Conservation (phyloP, 345 rosid genomes). For the Citrus unshiu region DNA sequence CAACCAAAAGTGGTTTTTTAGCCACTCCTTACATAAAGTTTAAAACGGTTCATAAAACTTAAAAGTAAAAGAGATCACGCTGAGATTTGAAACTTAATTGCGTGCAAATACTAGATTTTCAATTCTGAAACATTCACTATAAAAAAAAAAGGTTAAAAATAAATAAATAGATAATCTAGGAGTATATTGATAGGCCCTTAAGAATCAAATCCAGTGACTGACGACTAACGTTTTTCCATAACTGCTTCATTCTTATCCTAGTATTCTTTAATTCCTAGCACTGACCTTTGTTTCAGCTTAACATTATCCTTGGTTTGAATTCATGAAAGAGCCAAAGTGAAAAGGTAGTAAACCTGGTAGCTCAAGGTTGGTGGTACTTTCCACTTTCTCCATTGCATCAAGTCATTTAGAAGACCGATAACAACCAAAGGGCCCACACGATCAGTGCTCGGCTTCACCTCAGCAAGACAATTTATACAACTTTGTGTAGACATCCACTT, state of each 20-base stretch:
- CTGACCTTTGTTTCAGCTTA: neutral
- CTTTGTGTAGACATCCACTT: conserved; percentile 67
- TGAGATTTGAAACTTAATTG: neutral
- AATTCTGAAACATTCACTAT: neutral
- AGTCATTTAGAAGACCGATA: conserved; percentile 50
- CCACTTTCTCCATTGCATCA: conserved; percentile 25
- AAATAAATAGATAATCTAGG: too few relatives aligned
- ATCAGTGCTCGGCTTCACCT: conserved; percentile 52
- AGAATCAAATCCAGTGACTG: neutral
- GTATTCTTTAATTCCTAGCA: neutral
- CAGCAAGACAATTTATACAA: conserved; percentile 48
- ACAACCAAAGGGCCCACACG: conserved; percentile 63
- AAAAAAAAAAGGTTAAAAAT: too few relatives aligned
- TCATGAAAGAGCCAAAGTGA: neutral
- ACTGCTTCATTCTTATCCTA: neutral
- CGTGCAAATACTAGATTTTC: neutral
- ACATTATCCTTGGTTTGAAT: neutral
- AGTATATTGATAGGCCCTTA: neutral
- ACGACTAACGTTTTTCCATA: neutral
- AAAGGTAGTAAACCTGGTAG: conserved; percentile 51
- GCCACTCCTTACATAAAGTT: neutral
- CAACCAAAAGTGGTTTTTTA: neutral
- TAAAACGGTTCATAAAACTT: neutral
- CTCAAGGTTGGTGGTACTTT: conserved; percentile 40
- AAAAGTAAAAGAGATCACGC: neutral